A percentile compares a stretch with the other conserved stretches of the same genome.
Evolutionary conservation across 768 basidiomycete species (phyloP).

Genomic region (Serendipita indica): DNA sequence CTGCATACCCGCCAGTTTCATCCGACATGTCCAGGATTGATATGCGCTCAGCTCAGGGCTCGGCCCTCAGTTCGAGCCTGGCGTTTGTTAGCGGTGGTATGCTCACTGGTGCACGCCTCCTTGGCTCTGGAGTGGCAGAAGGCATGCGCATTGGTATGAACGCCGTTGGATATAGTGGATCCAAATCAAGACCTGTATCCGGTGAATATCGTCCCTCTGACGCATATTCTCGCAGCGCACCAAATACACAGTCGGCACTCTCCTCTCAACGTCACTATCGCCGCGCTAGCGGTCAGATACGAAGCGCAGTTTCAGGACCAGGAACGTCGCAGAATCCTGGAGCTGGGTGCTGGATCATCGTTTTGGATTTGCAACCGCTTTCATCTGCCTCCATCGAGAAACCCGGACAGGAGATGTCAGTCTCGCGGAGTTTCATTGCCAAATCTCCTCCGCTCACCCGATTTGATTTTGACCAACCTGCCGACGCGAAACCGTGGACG

Average conservation of each 20-base stretch:
- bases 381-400: conserved; percentile 9
- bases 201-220: background rate
- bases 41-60: too few species aligned
- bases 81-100: background rate
- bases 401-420: background rate
- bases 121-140: background rate
- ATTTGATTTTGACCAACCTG: background rate
- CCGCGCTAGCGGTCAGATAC: background rate
- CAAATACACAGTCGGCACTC: background rate
- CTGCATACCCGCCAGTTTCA: background rate
- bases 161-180: background rate
- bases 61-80: background rate
- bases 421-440: conserved; percentile 17
- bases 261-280: background rate
- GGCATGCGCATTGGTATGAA: background rate
- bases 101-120: background rate
- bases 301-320: background rate
- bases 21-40: background rate
- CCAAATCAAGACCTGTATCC: too few species aligned
- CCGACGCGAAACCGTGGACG: conserved; percentile 13
- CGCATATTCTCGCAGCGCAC: background rate
- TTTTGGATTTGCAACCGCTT: conserved; percentile 39
- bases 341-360: conserved; percentile 33
- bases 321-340: background rate
- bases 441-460: background rate